Base-by-base conservation (phyloP, 1,284 basidiomycete species). In the Pascua sp. region DNA sequence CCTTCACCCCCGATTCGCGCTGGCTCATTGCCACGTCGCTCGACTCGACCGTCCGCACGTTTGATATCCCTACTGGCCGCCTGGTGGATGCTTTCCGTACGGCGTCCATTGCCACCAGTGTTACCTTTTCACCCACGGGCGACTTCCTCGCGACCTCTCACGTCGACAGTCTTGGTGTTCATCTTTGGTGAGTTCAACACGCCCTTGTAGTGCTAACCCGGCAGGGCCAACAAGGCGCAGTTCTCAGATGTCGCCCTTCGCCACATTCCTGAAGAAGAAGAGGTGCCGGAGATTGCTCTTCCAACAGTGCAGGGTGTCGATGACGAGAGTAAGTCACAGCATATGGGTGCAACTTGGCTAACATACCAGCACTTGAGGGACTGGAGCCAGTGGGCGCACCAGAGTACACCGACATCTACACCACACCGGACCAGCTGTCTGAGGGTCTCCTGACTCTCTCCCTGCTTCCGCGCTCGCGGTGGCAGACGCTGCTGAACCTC, bases 61-160 rank as follows among this genome's bases (percentile, higher is more conserved):
- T 92, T 72, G 96, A 99, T 73, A 84, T 99, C 17, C 95, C 96
- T 0, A 92, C 92, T 11, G 91, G 93, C 4, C 82, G 86, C 36
- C 81, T 98, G 41, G 90, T 99, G 52, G 92, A 98, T 70, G 91
- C 87, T 0, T 98, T 98, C 82, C 83, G 85, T 52, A 91, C 91
- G 4, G 80, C 88, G n/a, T 91, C 87, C 61, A 85, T 96, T 16
- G 91, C 94, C 2, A 95, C 91, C 0, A 91, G 88, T 67, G 76
- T 99, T 17, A 83, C 90, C 0, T 96, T 98, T 73, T 97, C 92
- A 0, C 96, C 96, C 0, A 89, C 91, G 0, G 89, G 89, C 57
- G 96, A 98, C 75, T 98, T 99, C 78, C 77, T 99, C 56, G 96
- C 96, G 0, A 96, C 94, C 2, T 82, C 91, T 0, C 96, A 99